Evolutionary conservation across 768 basidiomycete species (phyloP).

Genomic region (Exsudoporus frostii): DNA sequence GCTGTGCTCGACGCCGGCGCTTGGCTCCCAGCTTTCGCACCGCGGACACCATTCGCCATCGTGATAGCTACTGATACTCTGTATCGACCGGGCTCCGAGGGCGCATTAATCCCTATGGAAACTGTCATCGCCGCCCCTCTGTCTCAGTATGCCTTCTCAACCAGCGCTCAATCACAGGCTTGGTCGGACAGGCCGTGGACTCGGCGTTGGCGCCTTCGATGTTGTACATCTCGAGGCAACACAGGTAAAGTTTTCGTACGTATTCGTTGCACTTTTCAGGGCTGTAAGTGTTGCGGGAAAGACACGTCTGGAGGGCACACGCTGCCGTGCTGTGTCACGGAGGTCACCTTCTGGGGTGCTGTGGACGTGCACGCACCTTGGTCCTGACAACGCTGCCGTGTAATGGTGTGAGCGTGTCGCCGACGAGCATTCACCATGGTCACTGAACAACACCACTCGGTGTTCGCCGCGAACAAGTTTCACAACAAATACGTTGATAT

Average conservation of each 20-base stretch:
- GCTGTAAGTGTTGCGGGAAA: conserved; percentile 59
- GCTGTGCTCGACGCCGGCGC: not conserved
- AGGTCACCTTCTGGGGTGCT: not conserved
- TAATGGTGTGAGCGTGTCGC: not conserved
- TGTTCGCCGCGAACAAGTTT: not conserved
- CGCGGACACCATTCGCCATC: conserved; percentile 4
- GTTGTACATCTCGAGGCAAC: conserved; percentile 60
- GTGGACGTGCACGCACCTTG: conserved; percentile 18
- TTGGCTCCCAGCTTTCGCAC: conserved; percentile 3
- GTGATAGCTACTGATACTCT: too few relatives aligned
- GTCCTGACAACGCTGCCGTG: conserved; percentile 18
- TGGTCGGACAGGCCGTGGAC: conserved; percentile 63
- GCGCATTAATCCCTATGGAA: not conserved
- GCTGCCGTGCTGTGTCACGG: conserved; percentile 38
- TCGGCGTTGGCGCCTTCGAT: conserved; percentile 36
- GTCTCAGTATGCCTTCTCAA: conserved; percentile 35
- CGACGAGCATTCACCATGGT: not conserved
- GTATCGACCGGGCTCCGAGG: too few relatives aligned
- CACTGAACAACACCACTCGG: not conserved
- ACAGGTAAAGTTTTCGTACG: conserved; percentile 54
- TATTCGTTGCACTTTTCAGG: conserved; percentile 59
- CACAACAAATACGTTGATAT: not conserved
- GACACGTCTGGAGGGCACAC: conserved; percentile 59
- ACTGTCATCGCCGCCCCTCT: not conserved
- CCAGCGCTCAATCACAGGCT: conserved; percentile 54